Evolutionary conservation across 1,284 basidiomycete species (phyloP).

Genomic region (Hypsizygus ulmarius): DNA sequence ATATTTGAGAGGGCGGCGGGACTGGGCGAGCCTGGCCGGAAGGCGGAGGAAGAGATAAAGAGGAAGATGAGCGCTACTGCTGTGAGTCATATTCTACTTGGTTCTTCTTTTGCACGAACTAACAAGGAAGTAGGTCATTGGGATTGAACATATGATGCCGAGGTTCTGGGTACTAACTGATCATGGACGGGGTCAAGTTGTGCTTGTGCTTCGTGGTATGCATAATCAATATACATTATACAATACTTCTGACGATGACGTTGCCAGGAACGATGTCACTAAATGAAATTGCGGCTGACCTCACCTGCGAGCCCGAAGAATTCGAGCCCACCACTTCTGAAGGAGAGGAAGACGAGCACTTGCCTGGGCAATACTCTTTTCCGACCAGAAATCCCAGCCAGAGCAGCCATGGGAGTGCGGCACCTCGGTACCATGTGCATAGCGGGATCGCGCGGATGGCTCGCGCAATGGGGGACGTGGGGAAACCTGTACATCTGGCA

Average conservation of each 20-base stretch:
- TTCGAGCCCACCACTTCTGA: constrained; percentile 53
- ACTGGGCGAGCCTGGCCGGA: constrained; percentile 23
- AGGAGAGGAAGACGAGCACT: constrained; percentile 25
- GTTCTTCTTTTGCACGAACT: constrained; percentile 22
- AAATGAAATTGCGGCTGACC: constrained; percentile 80
- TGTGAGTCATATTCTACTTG: constrained; percentile 18
- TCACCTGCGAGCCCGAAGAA: constrained; percentile 70
- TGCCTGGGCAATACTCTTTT: constrained; percentile 32
- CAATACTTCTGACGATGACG: constrained; percentile 4
- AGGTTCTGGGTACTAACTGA: constrained; percentile 81
- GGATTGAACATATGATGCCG: constrained; percentile 71
- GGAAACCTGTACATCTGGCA: constrained; percentile 75
- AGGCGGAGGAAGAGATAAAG: constrained; percentile 28
- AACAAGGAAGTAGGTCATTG: constrained; percentile 47
- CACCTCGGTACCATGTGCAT: constrained; percentile 57
- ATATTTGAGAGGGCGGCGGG: constrained; percentile 58
- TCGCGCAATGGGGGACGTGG: constrained; percentile 70
- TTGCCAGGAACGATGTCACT: constrained; percentile 71
- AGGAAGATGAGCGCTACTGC: constrained; percentile 42
- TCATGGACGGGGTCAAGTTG: constrained; percentile 66
- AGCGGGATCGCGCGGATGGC: constrained; percentile 81
- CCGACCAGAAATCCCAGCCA: constrained; percentile 16
- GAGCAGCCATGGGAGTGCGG: constrained; percentile 5
- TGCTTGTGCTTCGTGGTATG: constrained; percentile 67
- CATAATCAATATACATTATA: not conserved